Conservation (phyloP, 495 filamentous ascomycete species). For the Aspergillus egyptiacus region DNA sequence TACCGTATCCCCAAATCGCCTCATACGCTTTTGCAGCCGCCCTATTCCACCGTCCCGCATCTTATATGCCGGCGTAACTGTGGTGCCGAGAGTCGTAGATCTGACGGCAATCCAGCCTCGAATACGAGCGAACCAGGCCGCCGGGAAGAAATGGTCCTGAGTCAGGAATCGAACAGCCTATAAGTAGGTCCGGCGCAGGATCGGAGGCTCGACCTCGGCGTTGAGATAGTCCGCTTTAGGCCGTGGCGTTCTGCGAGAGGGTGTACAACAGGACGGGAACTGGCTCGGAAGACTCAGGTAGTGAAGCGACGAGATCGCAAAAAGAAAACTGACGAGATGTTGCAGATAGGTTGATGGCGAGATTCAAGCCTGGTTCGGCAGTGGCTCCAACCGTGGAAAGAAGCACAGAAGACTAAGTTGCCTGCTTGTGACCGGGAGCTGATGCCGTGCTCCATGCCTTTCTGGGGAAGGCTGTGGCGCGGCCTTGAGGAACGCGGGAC, state of each 20-base stretch:
- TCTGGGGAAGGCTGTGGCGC: constrained; percentile 11
- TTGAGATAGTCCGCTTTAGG: neutral
- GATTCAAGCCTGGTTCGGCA: neutral
- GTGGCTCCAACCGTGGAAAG: constrained; percentile 4
- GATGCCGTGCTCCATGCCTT: constrained; percentile 1
- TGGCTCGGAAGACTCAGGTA: neutral
- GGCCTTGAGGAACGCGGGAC: neutral
- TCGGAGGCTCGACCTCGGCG: neutral
- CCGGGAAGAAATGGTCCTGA: neutral
- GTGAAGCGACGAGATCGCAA: neutral
- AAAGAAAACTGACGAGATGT: neutral
- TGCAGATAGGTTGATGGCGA: neutral
- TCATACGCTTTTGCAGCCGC: constrained; percentile 39
- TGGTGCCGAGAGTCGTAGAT: neutral
- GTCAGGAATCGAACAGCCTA: neutral
- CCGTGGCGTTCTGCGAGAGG: neutral
- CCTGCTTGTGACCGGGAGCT: constrained; percentile 5
- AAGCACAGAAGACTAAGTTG: neutral
- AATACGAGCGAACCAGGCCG: neutral
- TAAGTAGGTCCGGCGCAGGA: neutral
- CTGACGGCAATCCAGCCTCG: neutral
- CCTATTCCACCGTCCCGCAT: constrained; percentile 39
- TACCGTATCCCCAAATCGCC: constrained; percentile 39
- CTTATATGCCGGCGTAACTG: neutral
- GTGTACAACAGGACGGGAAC: constrained; percentile 4